Percentiles rank a stretch among this genome's conserved stretches.
phyloP scores from a whole-genome alignment of 192 early-diverging fungal genomes.

The Umbelopsis vinacea region DNA sequence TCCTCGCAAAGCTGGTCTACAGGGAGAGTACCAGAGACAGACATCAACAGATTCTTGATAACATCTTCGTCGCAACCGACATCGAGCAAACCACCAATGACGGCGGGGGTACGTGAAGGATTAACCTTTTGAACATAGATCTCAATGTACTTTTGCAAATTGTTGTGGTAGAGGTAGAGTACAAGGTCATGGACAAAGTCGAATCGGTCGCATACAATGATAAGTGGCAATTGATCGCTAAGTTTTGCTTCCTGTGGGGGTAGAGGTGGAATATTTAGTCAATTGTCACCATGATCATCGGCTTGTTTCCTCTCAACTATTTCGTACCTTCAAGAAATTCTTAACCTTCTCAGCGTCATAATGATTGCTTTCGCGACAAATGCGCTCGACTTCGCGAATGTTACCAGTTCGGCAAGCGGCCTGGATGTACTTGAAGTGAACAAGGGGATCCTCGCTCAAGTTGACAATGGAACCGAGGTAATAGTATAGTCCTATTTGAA shows the following conservation, averaged over 20 bases:
- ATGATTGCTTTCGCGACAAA: slow-evolving; percentile 94
- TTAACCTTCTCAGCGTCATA: slow-evolving; percentile 99
- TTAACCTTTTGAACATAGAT: slow-evolving; percentile 99
- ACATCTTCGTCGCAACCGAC: slow-evolving; percentile 96
- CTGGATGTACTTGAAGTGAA: slow-evolving; percentile 99
- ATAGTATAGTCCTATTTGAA: slow-evolving; percentile 80
- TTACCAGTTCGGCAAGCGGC: slow-evolving; percentile 92
- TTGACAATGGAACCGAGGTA: slow-evolving; percentile 97
- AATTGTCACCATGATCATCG: too few relatives aligned
- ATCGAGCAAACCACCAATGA: slow-evolving; percentile 96
- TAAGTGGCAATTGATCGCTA: slow-evolving; percentile 94
- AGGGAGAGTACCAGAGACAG: slow-evolving; percentile 82
- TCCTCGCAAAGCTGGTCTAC: slow-evolving; percentile 87
- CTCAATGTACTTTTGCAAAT: slow-evolving; percentile 95
- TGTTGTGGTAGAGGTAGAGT: slow-evolving; percentile 94
- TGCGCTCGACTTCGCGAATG: slow-evolving; percentile 96
- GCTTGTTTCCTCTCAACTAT: too few relatives aligned
- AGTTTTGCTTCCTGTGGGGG: slow-evolving; percentile 89
- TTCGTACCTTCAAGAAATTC: slow-evolving; percentile 87
- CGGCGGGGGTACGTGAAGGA: slow-evolving; percentile 88
- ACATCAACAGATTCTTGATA: slow-evolving; percentile 90
- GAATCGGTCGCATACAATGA: slow-evolving; percentile 98
- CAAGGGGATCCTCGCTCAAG: slow-evolving; percentile 90
- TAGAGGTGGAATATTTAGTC: not conserved
- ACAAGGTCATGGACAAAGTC: slow-evolving; percentile 98